Conservation (phyloP, 1,139 yeast species). For the Meyerozyma smithsonii region DNA sequence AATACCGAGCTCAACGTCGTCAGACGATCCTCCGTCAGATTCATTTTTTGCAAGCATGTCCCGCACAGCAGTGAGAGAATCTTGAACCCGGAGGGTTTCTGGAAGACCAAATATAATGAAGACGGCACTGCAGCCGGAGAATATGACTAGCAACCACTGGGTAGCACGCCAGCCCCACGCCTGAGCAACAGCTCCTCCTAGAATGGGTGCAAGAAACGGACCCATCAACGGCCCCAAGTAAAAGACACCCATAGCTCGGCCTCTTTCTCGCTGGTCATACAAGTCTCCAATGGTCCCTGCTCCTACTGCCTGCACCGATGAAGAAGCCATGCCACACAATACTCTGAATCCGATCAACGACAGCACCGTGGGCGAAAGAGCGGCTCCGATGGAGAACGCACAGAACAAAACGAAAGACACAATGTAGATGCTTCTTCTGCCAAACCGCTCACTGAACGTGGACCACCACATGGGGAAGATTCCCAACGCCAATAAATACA, state of each 20-base stretch:
- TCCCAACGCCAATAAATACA: slow-evolving; percentile 69
- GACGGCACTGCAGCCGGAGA: slow-evolving; percentile 52
- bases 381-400: slow-evolving; percentile 68
- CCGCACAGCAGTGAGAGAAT: slow-evolving; percentile 44
- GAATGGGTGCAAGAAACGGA: slow-evolving; percentile 73
- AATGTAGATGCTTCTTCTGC: slow-evolving; percentile 70
- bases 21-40: background rate
- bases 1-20: background rate
- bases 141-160: slow-evolving; percentile 75
- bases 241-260: slow-evolving; percentile 75
- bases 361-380: slow-evolving; percentile 58
- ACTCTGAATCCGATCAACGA: slow-evolving; percentile 66
- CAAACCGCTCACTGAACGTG: slow-evolving; percentile 67
- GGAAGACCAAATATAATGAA: slow-evolving; percentile 58
- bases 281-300: slow-evolving; percentile 85
- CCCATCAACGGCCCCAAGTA: slow-evolving; percentile 81
- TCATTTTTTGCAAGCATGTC: slow-evolving; percentile 24
- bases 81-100: slow-evolving; percentile 65
- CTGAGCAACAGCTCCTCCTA: slow-evolving; percentile 72
- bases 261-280: slow-evolving; percentile 63
- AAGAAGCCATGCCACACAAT: slow-evolving; percentile 75
- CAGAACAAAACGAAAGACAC: slow-evolving; percentile 59
- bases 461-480: slow-evolving; percentile 91
- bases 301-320: slow-evolving; percentile 85
- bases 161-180: slow-evolving; percentile 88